Base-by-base conservation (phyloP, 116 monocot genomes). In the Phalaenopsis hybrid region DNA sequence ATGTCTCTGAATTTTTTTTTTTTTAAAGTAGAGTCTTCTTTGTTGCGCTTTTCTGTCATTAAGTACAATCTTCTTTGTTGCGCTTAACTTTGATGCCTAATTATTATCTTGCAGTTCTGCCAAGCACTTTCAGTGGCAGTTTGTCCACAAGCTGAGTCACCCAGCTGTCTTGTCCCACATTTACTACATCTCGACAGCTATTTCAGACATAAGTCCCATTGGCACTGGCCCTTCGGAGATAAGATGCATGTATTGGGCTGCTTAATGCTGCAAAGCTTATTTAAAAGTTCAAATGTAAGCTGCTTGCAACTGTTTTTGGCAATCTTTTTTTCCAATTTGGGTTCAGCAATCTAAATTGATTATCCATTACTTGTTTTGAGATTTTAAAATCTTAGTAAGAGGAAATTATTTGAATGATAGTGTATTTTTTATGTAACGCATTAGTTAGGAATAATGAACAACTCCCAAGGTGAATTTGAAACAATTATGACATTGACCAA, bases 191-290 rank as follows among this genome's bases (percentile, higher is more conserved):
- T 99, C 57, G 99, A 95, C 23, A 83, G 84, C 82, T 99, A 86
- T 84, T 75, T 93, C 74, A 76, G 81, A 51, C 77, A 89, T 18
- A 88, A 79, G 79, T 81, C 99, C 57, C 18, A 50, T 51, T 99
- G 95, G 99, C 72, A 84, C 82, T 95, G 95, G 95, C 89, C 95
- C 52, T 20, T 59, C 8, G 86, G 85, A 61, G 91, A 86, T 48
- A 99, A 83, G 86, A 99, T 99, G 95, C 84, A 93, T 61, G 82
- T 87, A 67, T 78, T 99, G 80, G 99, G 99, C 45, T 99, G 93
- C 80, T 85, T 99, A 78, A 93, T 99, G 85, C 78, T 99, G 61
- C 99, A 99, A 75, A 92, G 79, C 17, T 73, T 96, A 57, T 90
- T 91, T 80, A 87, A 83, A 51, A 77, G 16, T 77, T 77, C 77